Base-by-base conservation (phyloP, 1,284 basidiomycete species). In the Xerocomus minutiporus region DNA sequence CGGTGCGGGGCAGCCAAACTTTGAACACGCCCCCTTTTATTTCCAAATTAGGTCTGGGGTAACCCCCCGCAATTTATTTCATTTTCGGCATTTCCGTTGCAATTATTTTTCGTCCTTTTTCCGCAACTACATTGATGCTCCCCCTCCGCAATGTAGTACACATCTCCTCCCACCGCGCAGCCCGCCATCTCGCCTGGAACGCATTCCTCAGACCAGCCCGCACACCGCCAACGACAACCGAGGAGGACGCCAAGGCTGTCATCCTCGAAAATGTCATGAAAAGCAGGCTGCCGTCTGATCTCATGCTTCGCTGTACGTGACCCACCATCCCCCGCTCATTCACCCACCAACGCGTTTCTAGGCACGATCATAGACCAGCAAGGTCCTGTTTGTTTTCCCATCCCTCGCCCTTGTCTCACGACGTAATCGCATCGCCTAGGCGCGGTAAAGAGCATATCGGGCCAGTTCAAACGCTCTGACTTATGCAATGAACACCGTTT, bases 391-490 rank as follows among this genome's bases (percentile, higher is more conserved):
- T 51, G 50, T 44, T 64, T 54, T 58, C 58, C 40, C 58, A 48
- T 44, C 47, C 20, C 61, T 42, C 12, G 4, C 43, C 51, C 40
- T 45, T 32, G 39, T 43, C 55, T 59, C 43, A 61, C 55, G 43
- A 56, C 59, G 61, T 72, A 69, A 71, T 64, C 64, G 65, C 55
- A 56, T 53, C 54, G 59, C 54, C 60, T 57, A 89, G 90, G 90
- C 43, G 86, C 87, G 62, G 91, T 97, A 61, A 90, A 89, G 68
- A 91, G 86, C 29, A 92, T 93, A 52, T 93, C 91, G 39, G 92
- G 93, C 23, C 84, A 89, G 62, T 95, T 96, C 72, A 91, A 88
- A 64, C 92, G 91, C 71, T 84, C 88, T 41, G 91, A 94, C 63
- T 78, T 99, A 48, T 94, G 92, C 71, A 74, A 81, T 40, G 90